phyloP scores from a whole-genome alignment of 1,139 yeast genomes.

The Candida glucosophila region DNA sequence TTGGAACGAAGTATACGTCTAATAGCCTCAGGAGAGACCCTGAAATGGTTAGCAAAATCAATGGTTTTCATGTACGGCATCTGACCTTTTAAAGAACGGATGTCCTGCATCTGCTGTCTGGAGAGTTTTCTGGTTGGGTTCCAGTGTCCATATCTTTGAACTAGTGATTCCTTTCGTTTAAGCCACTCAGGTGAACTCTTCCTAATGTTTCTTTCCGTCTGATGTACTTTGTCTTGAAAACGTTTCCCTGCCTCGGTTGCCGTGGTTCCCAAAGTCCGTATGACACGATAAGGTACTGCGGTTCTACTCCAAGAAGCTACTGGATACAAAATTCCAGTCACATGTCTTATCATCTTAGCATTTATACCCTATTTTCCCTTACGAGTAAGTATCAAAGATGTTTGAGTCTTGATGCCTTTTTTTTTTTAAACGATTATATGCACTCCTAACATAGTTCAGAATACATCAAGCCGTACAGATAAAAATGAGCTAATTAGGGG shows the following conservation, averaged over 20 bases:
- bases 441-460: constrained; percentile 1
- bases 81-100: constrained; percentile 45
- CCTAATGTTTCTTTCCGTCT: constrained; percentile 6
- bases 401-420: too few relatives aligned
- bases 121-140: constrained; percentile 61
- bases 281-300: too few relatives aligned
- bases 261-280: too few relatives aligned
- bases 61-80: constrained; percentile 54
- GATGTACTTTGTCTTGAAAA: constrained; percentile 10
- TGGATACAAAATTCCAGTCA: too few relatives aligned
- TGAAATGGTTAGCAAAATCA: constrained; percentile 57
- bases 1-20: constrained; percentile 69
- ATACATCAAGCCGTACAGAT: constrained; percentile 1
- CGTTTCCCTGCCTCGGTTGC: constrained; percentile 6
- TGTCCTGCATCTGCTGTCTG: constrained; percentile 60
- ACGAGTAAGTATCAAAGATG: too few relatives aligned
- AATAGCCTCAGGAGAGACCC: constrained; percentile 75
- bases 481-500: not conserved
- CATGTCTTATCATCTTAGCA: too few relatives aligned
- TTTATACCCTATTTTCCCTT: too few relatives aligned
- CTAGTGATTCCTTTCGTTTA: constrained; percentile 53
- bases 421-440: too few relatives aligned
- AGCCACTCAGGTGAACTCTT: constrained; percentile 43
- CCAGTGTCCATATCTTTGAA: constrained; percentile 60
- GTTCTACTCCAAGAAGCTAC: too few relatives aligned